These are phyloP conservation scores for Podila epigama DNA, from an alignment of 192 early-diverging fungal species.

Conservation along the genomic window DNA sequence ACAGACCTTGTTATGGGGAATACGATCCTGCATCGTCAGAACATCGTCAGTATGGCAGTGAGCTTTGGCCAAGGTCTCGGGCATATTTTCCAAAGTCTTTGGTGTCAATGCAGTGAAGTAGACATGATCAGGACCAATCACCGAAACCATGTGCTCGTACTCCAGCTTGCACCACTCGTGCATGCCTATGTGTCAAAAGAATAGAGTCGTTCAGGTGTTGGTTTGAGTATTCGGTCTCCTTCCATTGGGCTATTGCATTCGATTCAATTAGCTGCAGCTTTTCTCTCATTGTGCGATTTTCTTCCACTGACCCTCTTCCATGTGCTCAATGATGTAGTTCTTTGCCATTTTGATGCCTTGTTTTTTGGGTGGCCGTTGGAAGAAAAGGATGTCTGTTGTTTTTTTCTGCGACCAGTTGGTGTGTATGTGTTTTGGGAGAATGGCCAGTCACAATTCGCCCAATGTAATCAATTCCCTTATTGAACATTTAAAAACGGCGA, in stretches of 20 bases:
- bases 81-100: slow-evolving; percentile 52
- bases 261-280: neutral
- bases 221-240: no score
- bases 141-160: slow-evolving; percentile 75
- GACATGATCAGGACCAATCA: slow-evolving; percentile 65
- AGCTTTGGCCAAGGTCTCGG: slow-evolving; percentile 50
- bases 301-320: slow-evolving; percentile 63
- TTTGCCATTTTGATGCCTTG: slow-evolving; percentile 13
- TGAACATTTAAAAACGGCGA: neutral
- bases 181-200: slow-evolving; percentile 39
- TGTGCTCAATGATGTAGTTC: slow-evolving; percentile 80
- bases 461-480: neutral
- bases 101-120: slow-evolving; percentile 67
- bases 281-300: neutral
- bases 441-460: neutral
- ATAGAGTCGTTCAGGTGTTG: slow-evolving; percentile 8
- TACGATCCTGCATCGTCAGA: slow-evolving; percentile 50
- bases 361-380: slow-evolving; percentile 1
- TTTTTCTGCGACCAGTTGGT: neutral
- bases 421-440: neutral
- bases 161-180: slow-evolving; percentile 79
- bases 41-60: slow-evolving; percentile 63
- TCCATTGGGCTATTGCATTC: no score
- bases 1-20: slow-evolving; percentile 65
- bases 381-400: neutral